A percentile compares a stretch with the other conserved stretches of the same genome.
phyloP scores from a whole-genome alignment of 164 flowering plant species.

The Vitis riparia region DNA sequence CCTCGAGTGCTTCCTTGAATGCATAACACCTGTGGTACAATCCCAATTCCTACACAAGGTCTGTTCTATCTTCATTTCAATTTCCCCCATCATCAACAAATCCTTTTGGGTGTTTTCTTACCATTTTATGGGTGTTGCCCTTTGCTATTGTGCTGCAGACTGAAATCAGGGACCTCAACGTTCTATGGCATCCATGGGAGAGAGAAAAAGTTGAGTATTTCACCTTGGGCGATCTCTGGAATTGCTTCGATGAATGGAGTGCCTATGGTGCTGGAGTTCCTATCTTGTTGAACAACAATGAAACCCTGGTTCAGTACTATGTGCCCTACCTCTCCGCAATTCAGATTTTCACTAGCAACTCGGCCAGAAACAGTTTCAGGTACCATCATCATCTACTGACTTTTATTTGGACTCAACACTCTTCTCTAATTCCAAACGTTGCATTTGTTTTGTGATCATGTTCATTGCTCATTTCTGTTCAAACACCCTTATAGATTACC shows the following conservation, averaged over 20 bases:
- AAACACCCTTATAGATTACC: no score
- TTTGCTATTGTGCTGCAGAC: slow-evolving; percentile 30
- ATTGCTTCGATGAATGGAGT: slow-evolving; percentile 89
- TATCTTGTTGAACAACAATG: slow-evolving; percentile 42
- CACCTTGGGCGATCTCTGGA: slow-evolving; percentile 84
- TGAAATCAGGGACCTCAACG: slow-evolving; percentile 64
- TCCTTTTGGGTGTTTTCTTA: background rate
- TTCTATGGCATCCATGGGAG: slow-evolving; percentile 88
- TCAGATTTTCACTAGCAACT: slow-evolving; percentile 75
- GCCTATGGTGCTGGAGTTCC: slow-evolving; percentile 95
- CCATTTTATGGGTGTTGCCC: slow-evolving; percentile 1
- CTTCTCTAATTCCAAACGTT: no score
- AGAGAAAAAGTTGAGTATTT: slow-evolving; percentile 82
- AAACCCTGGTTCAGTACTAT: slow-evolving; percentile 83
- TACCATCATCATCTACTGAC: slow-evolving; percentile 12
- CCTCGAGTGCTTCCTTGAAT: slow-evolving; percentile 74
- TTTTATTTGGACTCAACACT: no score
- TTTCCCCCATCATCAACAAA: no score
- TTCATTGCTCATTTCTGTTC: background rate
- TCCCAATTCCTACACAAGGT: slow-evolving; percentile 84
- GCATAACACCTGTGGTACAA: slow-evolving; percentile 76
- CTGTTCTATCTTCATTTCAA: slow-evolving; percentile 1
- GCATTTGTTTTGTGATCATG: no score
- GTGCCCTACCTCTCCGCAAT: slow-evolving; percentile 96
- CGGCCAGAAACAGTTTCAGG: slow-evolving; percentile 49